Percentiles rank a stretch among this genome's conserved stretches.
These are phyloP conservation scores for Hyphodiscus sp. DNA, from an alignment of 2,329 filamentous ascomycete species.

Conservation along the genomic window DNA sequence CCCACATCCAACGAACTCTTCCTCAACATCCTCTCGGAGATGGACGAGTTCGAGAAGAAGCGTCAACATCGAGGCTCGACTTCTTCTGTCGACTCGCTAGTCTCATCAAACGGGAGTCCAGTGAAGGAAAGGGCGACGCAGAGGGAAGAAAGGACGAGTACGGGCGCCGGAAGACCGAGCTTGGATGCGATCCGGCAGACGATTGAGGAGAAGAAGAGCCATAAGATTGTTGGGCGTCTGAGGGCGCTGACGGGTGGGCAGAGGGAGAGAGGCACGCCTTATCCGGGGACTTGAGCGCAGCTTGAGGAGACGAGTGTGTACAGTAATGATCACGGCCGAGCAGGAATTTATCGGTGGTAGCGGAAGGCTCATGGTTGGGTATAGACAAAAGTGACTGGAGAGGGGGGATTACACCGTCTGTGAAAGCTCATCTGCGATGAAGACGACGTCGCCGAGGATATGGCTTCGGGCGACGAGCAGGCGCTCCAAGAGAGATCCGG, in stretches of 20 bases:
- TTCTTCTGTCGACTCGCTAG: neutral
- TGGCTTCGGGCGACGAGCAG: neutral
- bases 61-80: neutral
- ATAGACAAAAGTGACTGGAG: neutral
- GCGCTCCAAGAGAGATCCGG: neutral
- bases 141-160: neutral
- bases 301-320: neutral
- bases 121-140: neutral
- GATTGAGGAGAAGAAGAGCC: neutral
- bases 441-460: neutral
- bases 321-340: neutral
- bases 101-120: neutral
- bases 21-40: constrained; percentile 7
- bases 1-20: constrained; percentile 4
- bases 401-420: neutral
- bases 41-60: constrained; percentile 9
- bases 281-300: neutral
- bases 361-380: neutral
- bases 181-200: constrained; percentile 44
- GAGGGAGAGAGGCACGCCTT: neutral
- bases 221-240: neutral
- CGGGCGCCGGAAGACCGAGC: constrained; percentile 35
- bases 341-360: neutral
- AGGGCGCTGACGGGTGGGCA: neutral
- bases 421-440: neutral